These are phyloP conservation scores for Tubosaeta sp. DNA, from an alignment of 768 basidiomycete species.

Conservation along the genomic window DNA sequence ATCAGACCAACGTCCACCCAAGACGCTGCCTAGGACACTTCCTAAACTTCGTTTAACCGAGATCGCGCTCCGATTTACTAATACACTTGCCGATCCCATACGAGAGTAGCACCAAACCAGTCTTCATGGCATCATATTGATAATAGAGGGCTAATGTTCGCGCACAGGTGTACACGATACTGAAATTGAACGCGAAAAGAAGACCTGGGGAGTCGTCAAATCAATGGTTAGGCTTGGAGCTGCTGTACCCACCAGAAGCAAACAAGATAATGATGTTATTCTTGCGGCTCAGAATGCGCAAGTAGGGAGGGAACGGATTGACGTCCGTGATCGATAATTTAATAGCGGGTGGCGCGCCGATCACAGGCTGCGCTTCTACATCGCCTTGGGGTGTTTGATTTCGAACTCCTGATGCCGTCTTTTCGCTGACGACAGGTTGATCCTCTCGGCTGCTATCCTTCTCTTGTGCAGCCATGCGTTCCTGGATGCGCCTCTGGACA, in stretches of 20 bases:
- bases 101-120: slow-evolving; percentile 73
- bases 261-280: slow-evolving; percentile 66
- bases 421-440: slow-evolving; percentile 4
- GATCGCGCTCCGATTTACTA: background rate
- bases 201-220: slow-evolving; percentile 42
- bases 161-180: slow-evolving; percentile 70
- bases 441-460: slow-evolving; percentile 9
- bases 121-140: slow-evolving; percentile 62
- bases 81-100: slow-evolving; percentile 58
- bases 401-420: background rate
- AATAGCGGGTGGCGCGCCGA: slow-evolving; percentile 28
- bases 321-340: slow-evolving; percentile 64
- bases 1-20: slow-evolving; percentile 63
- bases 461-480: slow-evolving; percentile 13
- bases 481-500: slow-evolving; percentile 41
- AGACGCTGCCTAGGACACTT: slow-evolving; percentile 48
- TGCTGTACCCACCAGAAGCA: slow-evolving; percentile 25
- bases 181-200: slow-evolving; percentile 66
- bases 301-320: slow-evolving; percentile 66
- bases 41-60: slow-evolving; percentile 26
- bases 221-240: background rate
- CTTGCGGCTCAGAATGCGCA: slow-evolving; percentile 50
- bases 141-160: slow-evolving; percentile 67
- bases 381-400: slow-evolving; percentile 17
- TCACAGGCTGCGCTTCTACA: slow-evolving; percentile 20